phyloP scores from a whole-genome alignment of 2,329 filamentous ascomycete genomes.

The Geosmithia morbida region DNA sequence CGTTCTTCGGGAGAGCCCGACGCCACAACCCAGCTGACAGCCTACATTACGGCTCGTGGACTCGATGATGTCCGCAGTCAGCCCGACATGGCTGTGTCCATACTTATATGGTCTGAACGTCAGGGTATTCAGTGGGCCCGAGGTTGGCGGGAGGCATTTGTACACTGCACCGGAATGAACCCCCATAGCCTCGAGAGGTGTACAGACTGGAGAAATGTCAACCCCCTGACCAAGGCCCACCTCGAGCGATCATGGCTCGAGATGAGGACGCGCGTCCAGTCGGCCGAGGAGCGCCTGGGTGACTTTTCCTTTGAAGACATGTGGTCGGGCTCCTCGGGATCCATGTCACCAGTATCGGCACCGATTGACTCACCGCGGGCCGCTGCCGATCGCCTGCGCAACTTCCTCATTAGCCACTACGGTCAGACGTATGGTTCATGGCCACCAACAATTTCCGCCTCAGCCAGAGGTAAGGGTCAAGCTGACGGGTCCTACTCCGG shows the following conservation, averaged over 20 bases:
- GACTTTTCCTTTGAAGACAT: constrained; percentile 47
- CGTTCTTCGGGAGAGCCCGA: constrained; percentile 37
- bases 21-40: constrained; percentile 42
- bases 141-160: constrained; percentile 53
- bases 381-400: constrained; percentile 43
- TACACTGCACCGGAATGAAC: constrained; percentile 53
- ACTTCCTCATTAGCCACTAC: constrained; percentile 47
- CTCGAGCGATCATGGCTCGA: constrained; percentile 48
- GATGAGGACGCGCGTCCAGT: constrained; percentile 45
- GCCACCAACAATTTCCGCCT: constrained; percentile 29
- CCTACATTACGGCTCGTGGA: constrained; percentile 42
- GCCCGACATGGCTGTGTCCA: constrained; percentile 40
- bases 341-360: constrained; percentile 12
- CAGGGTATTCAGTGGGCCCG: constrained; percentile 47
- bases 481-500: not conserved
- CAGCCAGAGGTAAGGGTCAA: not conserved
- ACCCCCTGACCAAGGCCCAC: constrained; percentile 46
- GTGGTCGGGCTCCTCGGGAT: constrained; percentile 26
- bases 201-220: constrained; percentile 42
- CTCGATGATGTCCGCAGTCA: constrained; percentile 52
- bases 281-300: constrained; percentile 45
- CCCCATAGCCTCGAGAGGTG: constrained; percentile 29
- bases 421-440: constrained; percentile 40
- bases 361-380: constrained; percentile 27
- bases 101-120: constrained; percentile 54